Conservation (phyloP, 2,329 filamentous ascomycete genomes). For the Eutypa lata region DNA sequence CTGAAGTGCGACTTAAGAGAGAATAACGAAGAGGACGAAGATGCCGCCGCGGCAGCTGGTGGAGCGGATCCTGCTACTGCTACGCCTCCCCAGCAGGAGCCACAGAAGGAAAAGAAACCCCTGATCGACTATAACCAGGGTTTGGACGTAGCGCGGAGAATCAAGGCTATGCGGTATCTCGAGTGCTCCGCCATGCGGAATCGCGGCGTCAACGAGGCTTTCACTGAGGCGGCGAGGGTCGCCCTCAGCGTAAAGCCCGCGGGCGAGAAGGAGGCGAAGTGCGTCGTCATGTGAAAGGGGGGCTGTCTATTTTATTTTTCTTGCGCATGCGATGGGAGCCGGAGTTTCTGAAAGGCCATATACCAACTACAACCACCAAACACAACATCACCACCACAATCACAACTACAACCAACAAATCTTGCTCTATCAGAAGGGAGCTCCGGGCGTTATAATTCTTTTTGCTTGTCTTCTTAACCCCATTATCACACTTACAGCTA, state of each 20-base stretch:
- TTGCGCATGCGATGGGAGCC: not conserved
- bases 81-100: not conserved
- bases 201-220: constrained; percentile 95
- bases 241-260: constrained; percentile 72
- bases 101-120: constrained; percentile 58
- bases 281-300: constrained; percentile 52
- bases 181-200: constrained; percentile 99
- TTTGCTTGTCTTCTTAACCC: not conserved
- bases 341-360: not conserved
- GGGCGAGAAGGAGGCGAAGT: constrained; percentile 56
- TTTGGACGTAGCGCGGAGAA: constrained; percentile 83
- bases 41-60: constrained; percentile 38
- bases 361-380: not conserved
- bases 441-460: not conserved
- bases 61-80: constrained; percentile 21
- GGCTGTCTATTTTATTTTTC: not conserved
- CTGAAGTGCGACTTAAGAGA: constrained; percentile 96
- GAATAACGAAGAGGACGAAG: constrained; percentile 68
- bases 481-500: not conserved
- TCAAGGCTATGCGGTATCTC: constrained; percentile 89
- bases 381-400: too few species aligned
- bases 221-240: constrained; percentile 94
- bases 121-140: constrained; percentile 90
- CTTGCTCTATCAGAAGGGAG: not conserved
- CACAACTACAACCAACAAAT: not conserved